Evolutionary conservation across 1,284 basidiomycete genomes (phyloP).

Genomic region (Boletellus sp.): DNA sequence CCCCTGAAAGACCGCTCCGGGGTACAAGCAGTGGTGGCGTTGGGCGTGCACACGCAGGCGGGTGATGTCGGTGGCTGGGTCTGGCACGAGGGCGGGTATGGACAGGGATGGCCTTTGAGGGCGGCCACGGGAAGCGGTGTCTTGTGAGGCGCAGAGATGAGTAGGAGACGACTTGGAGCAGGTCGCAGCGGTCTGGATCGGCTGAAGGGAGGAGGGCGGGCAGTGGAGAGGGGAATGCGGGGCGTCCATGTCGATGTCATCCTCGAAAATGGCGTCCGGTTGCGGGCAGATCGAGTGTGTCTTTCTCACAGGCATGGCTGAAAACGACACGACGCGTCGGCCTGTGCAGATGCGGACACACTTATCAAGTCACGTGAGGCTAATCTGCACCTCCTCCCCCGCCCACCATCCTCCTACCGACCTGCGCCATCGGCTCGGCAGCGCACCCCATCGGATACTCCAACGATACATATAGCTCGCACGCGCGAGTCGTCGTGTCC

Average conservation of each 20-base stretch:
- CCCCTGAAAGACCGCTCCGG: conserved; percentile 74
- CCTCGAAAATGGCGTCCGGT: conserved; percentile 26
- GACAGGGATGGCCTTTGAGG: conserved; percentile 6
- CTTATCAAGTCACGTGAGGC: not conserved
- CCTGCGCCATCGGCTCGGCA: not conserved
- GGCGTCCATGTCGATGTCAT: conserved; percentile 32
- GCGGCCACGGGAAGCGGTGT: conserved; percentile 6
- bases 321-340: conserved; percentile 11
- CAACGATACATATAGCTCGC: not conserved
- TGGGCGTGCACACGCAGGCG: conserved; percentile 69
- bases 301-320: conserved; percentile 26
- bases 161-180: conserved; percentile 9
- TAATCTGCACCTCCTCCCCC: not conserved
- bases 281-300: conserved; percentile 17
- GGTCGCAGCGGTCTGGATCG: conserved; percentile 12
- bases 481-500: not conserved
- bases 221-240: conserved; percentile 6
- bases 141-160: conserved; percentile 13
- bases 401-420: not conserved
- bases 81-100: conserved; percentile 33
- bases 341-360: conserved; percentile 5
- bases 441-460: not conserved
- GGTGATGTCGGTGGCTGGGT: conserved; percentile 71
- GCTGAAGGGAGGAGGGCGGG: conserved; percentile 2
- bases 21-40: conserved; percentile 76